Evolutionary conservation across 2,329 filamentous ascomycete genomes (phyloP), one percentile per base, ranked within the genome.

Genomic region (Verticillium klebahnii): DNA sequence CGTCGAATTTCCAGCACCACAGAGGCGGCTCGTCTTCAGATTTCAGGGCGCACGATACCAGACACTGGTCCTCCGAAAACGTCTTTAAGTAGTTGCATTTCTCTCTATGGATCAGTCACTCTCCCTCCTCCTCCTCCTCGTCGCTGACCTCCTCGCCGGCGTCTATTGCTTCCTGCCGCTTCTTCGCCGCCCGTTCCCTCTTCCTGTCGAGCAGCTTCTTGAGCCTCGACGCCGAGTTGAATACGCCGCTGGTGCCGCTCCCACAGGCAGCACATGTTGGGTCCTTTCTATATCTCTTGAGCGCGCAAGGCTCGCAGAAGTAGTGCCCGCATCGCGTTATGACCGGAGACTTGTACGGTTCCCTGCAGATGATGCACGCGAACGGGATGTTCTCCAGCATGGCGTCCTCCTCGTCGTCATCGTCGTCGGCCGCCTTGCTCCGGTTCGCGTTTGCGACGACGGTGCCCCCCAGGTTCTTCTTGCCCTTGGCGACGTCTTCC

Each of bases 301-400:
- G 79, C 31, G 95, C 95, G 74, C 95, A 99, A 1, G 84, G 82
- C 74, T 97, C 91, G 73, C 95, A 99, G 72, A 98, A 98, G 74
- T 98, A 98, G 74, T 99, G 95, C 0, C 92, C 91, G 68, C 95
- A 99, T 67, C 92, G 90, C 14, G 95, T 98, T 29, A 94, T 80
- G 14, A 98, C 85, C 0, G 95, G 94, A 62, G 85, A 83, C 69
- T 87, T 89, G 76, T 97, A 97, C 1, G 87, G 76, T 40, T 87
- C 84, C 69, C 89, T 87, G 80, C 93, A 97, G 64, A 97, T 92
- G 66, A 96, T 86, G 74, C 93, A 97, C 1, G 87, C 91, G 72
- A 97, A 97, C 0, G 93, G 93, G 25, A 97, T 96, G 69, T 88
- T 90, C 72, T 93, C 88, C 58, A 96, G 77, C 71, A 94, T 77